Conservation (phyloP, 148 eudicot genomes). For the Chenopodium formosanum region DNA sequence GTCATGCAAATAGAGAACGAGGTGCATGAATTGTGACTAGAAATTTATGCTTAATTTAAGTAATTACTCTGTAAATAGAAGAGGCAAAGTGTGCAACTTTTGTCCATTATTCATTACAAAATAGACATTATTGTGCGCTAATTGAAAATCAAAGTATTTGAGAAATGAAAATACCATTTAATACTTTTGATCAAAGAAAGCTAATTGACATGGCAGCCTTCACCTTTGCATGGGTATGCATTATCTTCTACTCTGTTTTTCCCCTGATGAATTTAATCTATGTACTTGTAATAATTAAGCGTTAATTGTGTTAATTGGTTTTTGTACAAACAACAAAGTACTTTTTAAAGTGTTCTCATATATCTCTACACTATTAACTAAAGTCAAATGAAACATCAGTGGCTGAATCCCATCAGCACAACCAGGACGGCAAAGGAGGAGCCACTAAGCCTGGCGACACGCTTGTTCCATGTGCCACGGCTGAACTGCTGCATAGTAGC, state of each 20-base stretch:
- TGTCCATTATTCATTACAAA: too few relatives aligned
- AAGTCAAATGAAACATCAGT: slow-evolving; percentile 2
- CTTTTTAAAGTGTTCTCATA: too few relatives aligned
- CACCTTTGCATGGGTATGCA: not conserved
- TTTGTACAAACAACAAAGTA: too few relatives aligned
- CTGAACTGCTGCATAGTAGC: slow-evolving; percentile 41
- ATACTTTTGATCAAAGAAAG: too few relatives aligned
- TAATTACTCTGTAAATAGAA: too few relatives aligned
- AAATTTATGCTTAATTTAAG: not conserved
- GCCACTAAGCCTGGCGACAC: slow-evolving; percentile 47
- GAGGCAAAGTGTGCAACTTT: not conserved
- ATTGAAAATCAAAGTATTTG: not conserved
- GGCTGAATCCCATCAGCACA: slow-evolving; percentile 28
- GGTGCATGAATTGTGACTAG: not conserved
- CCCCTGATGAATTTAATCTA: not conserved
- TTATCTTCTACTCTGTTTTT: not conserved
- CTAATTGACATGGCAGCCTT: too few relatives aligned
- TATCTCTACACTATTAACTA: not conserved
- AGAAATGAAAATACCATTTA: too few relatives aligned
- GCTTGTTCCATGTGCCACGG: slow-evolving; percentile 39
- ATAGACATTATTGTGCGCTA: not conserved
- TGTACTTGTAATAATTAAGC: not conserved
- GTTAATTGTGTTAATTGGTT: too few relatives aligned
- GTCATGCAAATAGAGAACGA: not conserved
- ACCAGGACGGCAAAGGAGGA: not conserved